phyloP scores from a whole-genome alignment of 108 stramenopile genomes.

The Nitzschia putrida region DNA sequence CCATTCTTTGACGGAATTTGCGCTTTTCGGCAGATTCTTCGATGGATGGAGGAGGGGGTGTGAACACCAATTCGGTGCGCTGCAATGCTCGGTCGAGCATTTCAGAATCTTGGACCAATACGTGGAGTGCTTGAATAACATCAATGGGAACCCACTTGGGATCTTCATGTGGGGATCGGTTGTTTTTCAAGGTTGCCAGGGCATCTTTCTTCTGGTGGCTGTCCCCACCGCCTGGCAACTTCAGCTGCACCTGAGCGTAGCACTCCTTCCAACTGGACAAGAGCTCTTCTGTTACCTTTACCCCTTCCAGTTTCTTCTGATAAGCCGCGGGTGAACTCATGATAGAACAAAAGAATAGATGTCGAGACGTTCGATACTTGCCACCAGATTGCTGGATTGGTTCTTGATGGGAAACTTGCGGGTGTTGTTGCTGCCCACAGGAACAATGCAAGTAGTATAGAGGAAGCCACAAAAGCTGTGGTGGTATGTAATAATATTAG shows the following conservation, averaged over 20 bases:
- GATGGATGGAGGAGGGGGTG: conserved; percentile 19
- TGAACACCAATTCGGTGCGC: conserved; percentile 29
- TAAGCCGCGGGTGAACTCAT: not conserved
- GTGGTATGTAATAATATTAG: too few species aligned
- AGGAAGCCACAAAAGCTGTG: too few species aligned
- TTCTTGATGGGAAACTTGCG: too few species aligned
- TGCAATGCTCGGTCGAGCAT: conserved; percentile 29
- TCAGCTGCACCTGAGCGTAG: not conserved
- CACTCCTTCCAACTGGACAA: conserved; percentile 15
- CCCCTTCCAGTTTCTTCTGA: conserved; percentile 20
- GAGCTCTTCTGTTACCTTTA: not conserved
- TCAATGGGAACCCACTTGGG: conserved; percentile 12
- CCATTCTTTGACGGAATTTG: conserved; percentile 54
- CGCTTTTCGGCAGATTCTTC: conserved; percentile 22
- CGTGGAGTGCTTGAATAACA: conserved; percentile 1
- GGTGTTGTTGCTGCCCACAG: too few species aligned
- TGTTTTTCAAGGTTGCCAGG: not conserved
- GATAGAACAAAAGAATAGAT: too few species aligned
- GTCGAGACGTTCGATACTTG: too few species aligned
- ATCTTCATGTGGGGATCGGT: not conserved
- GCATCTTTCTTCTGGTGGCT: conserved; percentile 7
- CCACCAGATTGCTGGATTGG: too few species aligned
- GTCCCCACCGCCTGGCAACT: not conserved
- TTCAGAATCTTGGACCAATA: conserved; percentile 1
- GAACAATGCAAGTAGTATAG: too few species aligned